Conservation (phyloP, 2,329 filamentous ascomycete species). For the Rutstroemia sp. region DNA sequence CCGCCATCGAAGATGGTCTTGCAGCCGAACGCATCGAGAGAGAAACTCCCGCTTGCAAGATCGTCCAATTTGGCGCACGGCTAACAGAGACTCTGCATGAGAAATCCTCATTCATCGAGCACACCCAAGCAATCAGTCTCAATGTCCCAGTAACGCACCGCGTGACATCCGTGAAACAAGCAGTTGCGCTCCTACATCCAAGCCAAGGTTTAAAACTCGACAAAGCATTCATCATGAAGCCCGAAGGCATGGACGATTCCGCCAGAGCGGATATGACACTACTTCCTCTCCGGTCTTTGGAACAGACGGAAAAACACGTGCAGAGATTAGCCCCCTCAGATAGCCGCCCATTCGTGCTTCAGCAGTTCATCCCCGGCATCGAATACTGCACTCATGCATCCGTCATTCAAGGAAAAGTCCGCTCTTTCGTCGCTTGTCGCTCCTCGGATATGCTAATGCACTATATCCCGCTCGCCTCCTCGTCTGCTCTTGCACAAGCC, state of each 20-base stretch:
- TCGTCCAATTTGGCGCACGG: conserved; percentile 53
- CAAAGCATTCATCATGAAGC: conserved; percentile 3
- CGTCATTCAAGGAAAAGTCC: conserved; percentile 56
- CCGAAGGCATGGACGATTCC: conserved; percentile 33
- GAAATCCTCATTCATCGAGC: conserved; percentile 57
- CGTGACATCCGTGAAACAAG: conserved; percentile 45
- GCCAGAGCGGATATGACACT: conserved; percentile 55
- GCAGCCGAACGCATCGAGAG: conserved; percentile 55
- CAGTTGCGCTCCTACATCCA: conserved; percentile 43
- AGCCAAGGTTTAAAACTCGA: conserved; percentile 14
- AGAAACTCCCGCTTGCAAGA: conserved; percentile 46
- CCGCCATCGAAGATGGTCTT: conserved; percentile 56
- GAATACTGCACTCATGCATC: conserved; percentile 69
- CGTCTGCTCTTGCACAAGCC: conserved; percentile 45
- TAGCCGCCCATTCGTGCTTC: conserved; percentile 53
- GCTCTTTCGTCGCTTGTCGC: conserved; percentile 59
- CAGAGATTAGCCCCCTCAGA: conserved; percentile 35
- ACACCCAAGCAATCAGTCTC: conserved; percentile 46
- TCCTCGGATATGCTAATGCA: conserved; percentile 49
- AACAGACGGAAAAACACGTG: conserved; percentile 48
- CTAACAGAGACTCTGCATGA: conserved; percentile 48
- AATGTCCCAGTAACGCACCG: conserved; percentile 44
- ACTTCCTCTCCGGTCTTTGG: conserved; percentile 47
- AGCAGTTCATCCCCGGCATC: conserved; percentile 55
- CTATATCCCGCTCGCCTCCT: conserved; percentile 50